Evolutionary conservation across 768 basidiomycete genomes (phyloP).

Genomic region (Ramaria rubella): DNA sequence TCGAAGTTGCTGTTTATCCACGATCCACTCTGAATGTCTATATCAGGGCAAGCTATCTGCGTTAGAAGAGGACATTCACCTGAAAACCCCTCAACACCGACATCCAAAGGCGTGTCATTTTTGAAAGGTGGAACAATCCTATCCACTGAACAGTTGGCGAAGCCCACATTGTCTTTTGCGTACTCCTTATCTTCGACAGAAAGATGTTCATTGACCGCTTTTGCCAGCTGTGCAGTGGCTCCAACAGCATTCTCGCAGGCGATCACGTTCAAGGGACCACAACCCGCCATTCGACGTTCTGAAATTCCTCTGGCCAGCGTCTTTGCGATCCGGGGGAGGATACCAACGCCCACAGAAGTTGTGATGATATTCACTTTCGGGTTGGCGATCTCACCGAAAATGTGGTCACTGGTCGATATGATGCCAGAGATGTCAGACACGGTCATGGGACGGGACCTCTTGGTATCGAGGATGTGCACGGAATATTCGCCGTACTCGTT

Average conservation of each 20-base stretch:
- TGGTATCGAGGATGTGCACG: slow-evolving; percentile 27
- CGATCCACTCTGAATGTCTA: slow-evolving; percentile 29
- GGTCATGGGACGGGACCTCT: background rate
- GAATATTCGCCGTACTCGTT: slow-evolving; percentile 26
- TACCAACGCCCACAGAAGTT: slow-evolving; percentile 31
- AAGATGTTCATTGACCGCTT: slow-evolving; percentile 25
- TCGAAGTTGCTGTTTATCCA: slow-evolving; percentile 27
- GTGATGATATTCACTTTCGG: slow-evolving; percentile 27
- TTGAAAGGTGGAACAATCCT: slow-evolving; percentile 29
- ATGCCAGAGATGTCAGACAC: slow-evolving; percentile 17
- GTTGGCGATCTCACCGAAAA: slow-evolving; percentile 17
- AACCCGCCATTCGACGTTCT: slow-evolving; percentile 20
- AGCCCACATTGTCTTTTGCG: slow-evolving; percentile 28
- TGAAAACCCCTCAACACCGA: slow-evolving; percentile 36
- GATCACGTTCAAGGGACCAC: slow-evolving; percentile 28
- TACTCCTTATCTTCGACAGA: slow-evolving; percentile 24
- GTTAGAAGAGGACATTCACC: background rate
- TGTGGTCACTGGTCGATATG: slow-evolving; percentile 12
- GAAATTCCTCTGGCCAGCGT: slow-evolving; percentile 29
- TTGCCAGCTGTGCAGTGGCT: slow-evolving; percentile 27
- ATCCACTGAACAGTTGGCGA: slow-evolving; percentile 38
- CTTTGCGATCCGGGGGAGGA: slow-evolving; percentile 30
- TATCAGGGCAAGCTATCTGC: background rate
- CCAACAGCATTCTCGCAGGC: slow-evolving; percentile 37
- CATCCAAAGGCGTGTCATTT: slow-evolving; percentile 25